Conservation (phyloP, 345 rosid species). For the Camelina neglecta region DNA sequence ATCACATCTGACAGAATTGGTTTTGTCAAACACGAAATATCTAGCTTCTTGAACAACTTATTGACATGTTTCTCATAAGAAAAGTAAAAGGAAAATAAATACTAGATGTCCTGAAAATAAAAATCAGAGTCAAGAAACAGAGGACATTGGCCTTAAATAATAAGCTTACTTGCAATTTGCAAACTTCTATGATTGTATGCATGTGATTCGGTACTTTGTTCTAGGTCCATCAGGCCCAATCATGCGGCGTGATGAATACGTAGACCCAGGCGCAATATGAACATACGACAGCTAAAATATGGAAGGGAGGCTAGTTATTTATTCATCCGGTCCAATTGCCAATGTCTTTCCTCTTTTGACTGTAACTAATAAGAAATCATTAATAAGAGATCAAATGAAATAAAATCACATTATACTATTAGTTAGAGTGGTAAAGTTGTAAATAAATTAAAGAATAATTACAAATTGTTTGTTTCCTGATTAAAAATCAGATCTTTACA, state of each 20-base stretch:
- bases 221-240: slow-evolving; percentile 14
- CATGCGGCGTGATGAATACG: slow-evolving; percentile 4
- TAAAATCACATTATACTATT: neutral
- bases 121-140: too few relatives aligned
- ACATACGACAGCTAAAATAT: slow-evolving; percentile 11
- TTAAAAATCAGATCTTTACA: slow-evolving; percentile 40
- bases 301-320: neutral
- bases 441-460: neutral
- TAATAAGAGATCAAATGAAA: neutral
- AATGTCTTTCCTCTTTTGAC: slow-evolving; percentile 25
- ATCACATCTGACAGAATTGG: too few relatives aligned
- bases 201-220: too few relatives aligned
- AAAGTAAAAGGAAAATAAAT: too few relatives aligned
- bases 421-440: slow-evolving; percentile 21
- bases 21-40: too few relatives aligned
- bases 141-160: too few relatives aligned
- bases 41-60: too few relatives aligned
- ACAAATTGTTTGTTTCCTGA: slow-evolving; percentile 23
- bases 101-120: too few relatives aligned
- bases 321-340: slow-evolving; percentile 27
- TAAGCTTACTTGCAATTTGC: too few relatives aligned
- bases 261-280: slow-evolving; percentile 22
- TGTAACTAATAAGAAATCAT: slow-evolving; percentile 3
- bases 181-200: too few relatives aligned
- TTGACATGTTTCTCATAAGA: too few relatives aligned